Conservation (phyloP, 2,329 filamentous ascomycete genomes). For the Aspergillus spinulosporus region DNA sequence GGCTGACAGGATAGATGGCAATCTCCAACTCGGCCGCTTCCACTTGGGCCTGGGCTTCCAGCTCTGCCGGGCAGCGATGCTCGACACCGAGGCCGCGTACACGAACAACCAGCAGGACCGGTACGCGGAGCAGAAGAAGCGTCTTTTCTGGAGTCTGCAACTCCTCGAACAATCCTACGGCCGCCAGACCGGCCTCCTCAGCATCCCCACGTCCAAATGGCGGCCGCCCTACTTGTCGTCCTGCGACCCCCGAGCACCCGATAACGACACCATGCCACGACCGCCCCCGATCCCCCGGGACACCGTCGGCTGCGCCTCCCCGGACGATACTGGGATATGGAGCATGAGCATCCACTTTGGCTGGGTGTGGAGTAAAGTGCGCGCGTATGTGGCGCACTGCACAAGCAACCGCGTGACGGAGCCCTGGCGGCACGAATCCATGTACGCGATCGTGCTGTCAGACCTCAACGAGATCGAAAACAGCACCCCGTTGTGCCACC, state of each 20-base stretch:
- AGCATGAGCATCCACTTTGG: constrained; percentile 52
- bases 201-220: constrained; percentile 45
- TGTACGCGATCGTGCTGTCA: constrained; percentile 53
- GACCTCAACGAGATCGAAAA: constrained; percentile 55
- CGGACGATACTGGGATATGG: constrained; percentile 52
- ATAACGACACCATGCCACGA: constrained; percentile 30
- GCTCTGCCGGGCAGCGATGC: constrained; percentile 53
- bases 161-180: constrained; percentile 54
- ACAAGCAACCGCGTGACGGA: constrained; percentile 51
- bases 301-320: constrained; percentile 44
- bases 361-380: constrained; percentile 53
- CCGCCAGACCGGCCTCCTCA: constrained; percentile 48
- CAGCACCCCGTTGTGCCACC: constrained; percentile 50
- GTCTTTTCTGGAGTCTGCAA: constrained; percentile 55
- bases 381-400: constrained; percentile 52
- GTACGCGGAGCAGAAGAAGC: constrained; percentile 48
- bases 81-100: constrained; percentile 49
- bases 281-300: constrained; percentile 49
- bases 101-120: constrained; percentile 31
- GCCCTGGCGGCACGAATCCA: constrained; percentile 55
- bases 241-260: constrained; percentile 14
- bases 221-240: constrained; percentile 36
- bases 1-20: constrained; percentile 43
- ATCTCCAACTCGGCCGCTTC: constrained; percentile 52
- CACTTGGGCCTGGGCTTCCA: constrained; percentile 54